Evolutionary conservation across 768 basidiomycete genomes (phyloP).

Genomic region (Kwoniella mangroviensis): DNA sequence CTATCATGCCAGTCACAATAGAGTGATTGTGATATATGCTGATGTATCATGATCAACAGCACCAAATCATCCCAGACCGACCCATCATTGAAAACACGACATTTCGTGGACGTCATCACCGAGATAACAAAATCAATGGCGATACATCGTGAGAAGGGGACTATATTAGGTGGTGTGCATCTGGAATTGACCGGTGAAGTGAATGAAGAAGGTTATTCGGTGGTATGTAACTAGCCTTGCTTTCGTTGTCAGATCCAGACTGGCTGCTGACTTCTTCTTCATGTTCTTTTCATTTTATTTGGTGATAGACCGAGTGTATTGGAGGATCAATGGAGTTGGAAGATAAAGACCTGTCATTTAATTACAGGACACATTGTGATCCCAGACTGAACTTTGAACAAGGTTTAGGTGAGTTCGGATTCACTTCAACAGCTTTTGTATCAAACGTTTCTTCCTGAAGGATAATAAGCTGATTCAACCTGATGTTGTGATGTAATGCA

Average conservation of each 20-base stretch:
- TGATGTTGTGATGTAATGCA: slow-evolving; percentile 39
- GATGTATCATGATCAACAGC: slow-evolving; percentile 59
- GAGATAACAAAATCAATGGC: slow-evolving; percentile 81
- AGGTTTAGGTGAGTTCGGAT: slow-evolving; percentile 70
- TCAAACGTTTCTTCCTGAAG: not conserved
- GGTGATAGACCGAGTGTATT: slow-evolving; percentile 75
- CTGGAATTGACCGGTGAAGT: slow-evolving; percentile 92
- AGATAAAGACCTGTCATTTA: slow-evolving; percentile 84
- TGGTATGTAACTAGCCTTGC: slow-evolving; percentile 57
- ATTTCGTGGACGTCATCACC: slow-evolving; percentile 80
- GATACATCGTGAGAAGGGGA: slow-evolving; percentile 75
- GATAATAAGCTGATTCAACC: slow-evolving; percentile 15
- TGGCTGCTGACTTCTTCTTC: not conserved
- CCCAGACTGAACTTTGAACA: slow-evolving; percentile 93
- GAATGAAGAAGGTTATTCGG: slow-evolving; percentile 86
- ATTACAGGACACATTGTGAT: slow-evolving; percentile 95
- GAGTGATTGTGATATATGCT: not conserved
- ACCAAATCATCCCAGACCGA: slow-evolving; percentile 77
- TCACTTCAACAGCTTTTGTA: not conserved
- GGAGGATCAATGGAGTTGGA: slow-evolving; percentile 94
- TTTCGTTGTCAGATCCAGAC: no score
- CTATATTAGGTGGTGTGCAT: slow-evolving; percentile 78
- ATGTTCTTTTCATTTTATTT: not conserved
- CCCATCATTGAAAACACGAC: slow-evolving; percentile 77
- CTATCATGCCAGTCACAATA: not conserved